Evolutionary conservation across 441 rosid species (phyloP).

Genomic region (Adansonia rubrostipa): DNA sequence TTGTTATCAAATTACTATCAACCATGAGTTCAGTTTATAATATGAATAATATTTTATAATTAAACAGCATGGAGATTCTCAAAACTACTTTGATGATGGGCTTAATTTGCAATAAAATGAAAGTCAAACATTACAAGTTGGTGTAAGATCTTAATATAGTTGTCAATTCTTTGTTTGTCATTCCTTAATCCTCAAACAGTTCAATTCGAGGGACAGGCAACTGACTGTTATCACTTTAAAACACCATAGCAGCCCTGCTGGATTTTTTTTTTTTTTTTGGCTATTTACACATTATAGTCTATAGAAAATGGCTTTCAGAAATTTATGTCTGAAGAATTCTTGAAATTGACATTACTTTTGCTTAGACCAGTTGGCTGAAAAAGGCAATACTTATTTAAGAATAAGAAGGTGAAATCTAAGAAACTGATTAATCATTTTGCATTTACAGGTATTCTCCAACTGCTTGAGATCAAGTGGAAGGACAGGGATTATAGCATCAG

Average conservation of each 20-base stretch:
- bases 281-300: too few relatives aligned
- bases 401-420: neutral
- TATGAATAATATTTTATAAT: slow-evolving; percentile 1
- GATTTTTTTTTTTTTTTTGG: neutral
- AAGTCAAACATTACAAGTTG: neutral
- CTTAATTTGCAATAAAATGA: neutral
- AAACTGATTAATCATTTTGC: slow-evolving; percentile 3
- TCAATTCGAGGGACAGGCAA: neutral
- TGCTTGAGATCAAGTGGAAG: slow-evolving; percentile 94
- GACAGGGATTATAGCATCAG: slow-evolving; percentile 93
- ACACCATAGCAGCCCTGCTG: neutral
- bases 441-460: slow-evolving; percentile 78
- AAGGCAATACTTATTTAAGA: neutral
- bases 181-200: slow-evolving; percentile 1
- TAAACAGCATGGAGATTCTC: neutral
- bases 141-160: neutral
- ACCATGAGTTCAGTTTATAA: slow-evolving; percentile 4
- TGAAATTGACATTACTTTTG: slow-evolving; percentile 1
- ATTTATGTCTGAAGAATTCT: neutral
- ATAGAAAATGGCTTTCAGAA: neutral
- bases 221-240: neutral
- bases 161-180: neutral
- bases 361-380: neutral
- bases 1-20: neutral
- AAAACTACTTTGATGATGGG: neutral